Base-by-base conservation (phyloP, 2,329 filamentous ascomycete species). In the Bipolaris oryzae region DNA sequence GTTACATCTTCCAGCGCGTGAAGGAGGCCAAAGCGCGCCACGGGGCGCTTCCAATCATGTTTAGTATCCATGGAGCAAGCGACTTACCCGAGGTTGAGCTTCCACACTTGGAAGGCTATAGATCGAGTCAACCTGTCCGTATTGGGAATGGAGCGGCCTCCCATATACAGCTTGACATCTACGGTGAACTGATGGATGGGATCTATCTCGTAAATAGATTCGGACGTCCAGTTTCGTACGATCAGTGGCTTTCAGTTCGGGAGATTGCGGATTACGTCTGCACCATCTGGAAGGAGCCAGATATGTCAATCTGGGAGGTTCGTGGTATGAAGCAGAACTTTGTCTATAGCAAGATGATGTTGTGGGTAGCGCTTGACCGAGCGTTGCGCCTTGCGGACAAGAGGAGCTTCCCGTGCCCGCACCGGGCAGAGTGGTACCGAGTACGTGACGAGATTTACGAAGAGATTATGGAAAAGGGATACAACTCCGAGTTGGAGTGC, bases 301-400 rank as follows among this genome's bases (percentile, higher is more conserved):
- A 93, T 69, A 92, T 92, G 89, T 91, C 88, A 2, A 93, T 92
- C 66, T 92, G 89, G 90, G 90, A 93, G 72, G 89, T 91, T 5
- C 85, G 89, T 39, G 89, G 89, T 62, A 79, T 87, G 67, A 89
- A 89, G 70, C 89, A 92, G 74, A 85, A 91, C 68, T 93, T 92
- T 64, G 85, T 88, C 13, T 93, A 92, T 75, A 90, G 87, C n/a
- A 91, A 92, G 71, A 83, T 93, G 61, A 90, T 92, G 87, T 82
- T 93, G 20, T 93, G 89, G 90, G 90, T 93, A 3, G 89, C 89
- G 16, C 86, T 93, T 60, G 90, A 93, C 71, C 86, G 89, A 5
- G 89, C 87, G 9, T 77, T 92, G 11, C 88, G 90, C 1, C 82
- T 92, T 0, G 82, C 88, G 3, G 89, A 92, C 16, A 93, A 92